Base-by-base conservation (phyloP, 2,329 filamentous ascomycete species). In the Ophiosphaerella herpotricha region DNA sequence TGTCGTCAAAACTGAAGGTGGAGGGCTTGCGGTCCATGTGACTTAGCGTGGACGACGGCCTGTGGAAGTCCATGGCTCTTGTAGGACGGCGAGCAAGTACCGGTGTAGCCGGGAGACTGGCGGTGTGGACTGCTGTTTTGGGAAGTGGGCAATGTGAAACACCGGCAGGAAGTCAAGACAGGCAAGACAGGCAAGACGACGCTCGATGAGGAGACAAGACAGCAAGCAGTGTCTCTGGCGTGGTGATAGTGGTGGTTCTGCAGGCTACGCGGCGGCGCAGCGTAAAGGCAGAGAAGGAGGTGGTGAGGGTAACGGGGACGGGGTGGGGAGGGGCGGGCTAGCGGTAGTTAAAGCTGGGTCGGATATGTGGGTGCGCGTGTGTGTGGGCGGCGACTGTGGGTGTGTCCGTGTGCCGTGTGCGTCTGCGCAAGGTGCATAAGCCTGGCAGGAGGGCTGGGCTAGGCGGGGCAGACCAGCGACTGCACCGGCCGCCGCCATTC, bases 1-100 rank as follows among this genome's bases (percentile, higher is more conserved):
- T 78, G 75, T 81, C 80, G 66, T 83, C 79, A 64, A 82, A 80
- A 61, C 69, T 67, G 60, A 71, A 71, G 54, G 61, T 53, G 35
- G 62, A 65, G 31, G 71, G 66, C 61, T 74, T 75, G 39, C 68
- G 65, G 70, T 74, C 73, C 51, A 70, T 61, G 34, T 59, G 56
- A 56, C 59, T 64, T 50, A 69, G 54, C 48, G 70, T 67, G 44
- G 71, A 73, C 46, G 68, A 67, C 26, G 71, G 72, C 16, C 68
- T 58, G 63, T 72, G 67, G 48, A 70, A 75, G 53, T 74, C 68
- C 68, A 73, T 72, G 62, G 54, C 58, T 70, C 67, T 74, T 73
- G 70, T 72, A 71, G 64, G 54, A 61, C 70, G 11, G 26, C 6
- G 11, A 11, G 7, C 26, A 29, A 71, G 67, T 71, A 72, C 64